Base-by-base conservation (phyloP, 148 eudicot genomes). In the Dysphania ambrosioides region DNA sequence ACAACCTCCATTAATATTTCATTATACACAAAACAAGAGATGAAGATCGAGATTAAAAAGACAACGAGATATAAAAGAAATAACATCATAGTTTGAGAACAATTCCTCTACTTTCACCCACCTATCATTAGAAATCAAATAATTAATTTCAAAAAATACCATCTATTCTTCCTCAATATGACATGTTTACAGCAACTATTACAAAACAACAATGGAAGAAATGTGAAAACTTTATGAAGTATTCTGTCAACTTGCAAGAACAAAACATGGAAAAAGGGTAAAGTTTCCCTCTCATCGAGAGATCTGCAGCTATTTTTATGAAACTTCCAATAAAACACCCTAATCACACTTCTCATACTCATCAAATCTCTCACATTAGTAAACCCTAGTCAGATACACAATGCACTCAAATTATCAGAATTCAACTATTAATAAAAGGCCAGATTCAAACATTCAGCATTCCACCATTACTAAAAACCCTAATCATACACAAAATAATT, bases 51-150 rank as follows among this genome's bases (percentile, higher is more conserved):
- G 29, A 53, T 30, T n/a, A 58, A 30, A n/a, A 41, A 40, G 26
- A 51, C 53, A 65, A 71, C 56, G 69, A 42, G 35, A 59, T 57
- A 47, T 47, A 56, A 26, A 56, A 27, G 55, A 35, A 41, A 32
- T 62, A 31, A 1, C 18, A 72, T 72, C 51, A 40, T 49, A 53
- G 19, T 16, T 55, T 36, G 29, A 44, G 34, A 71, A 53, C 15
- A 26, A 55, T 23, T 35, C 11, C 26, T n/a, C n/a, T n/a, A n/a
- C n/a, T n/a, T n/a, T n/a, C n/a, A n/a, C n/a, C n/a, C n/a, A n/a
- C n/a, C n/a, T n/a, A n/a, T n/a, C n/a, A n/a, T n/a, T n/a, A n/a
- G n/a, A n/a, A n/a, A n/a, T n/a, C n/a, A n/a, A n/a, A n/a, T n/a
- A n/a, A n/a, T n/a, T n/a, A n/a, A n/a, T n/a, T n/a, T n/a, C n/a